A percentile compares a stretch with the other conserved stretches of the same genome.
These are phyloP conservation scores for Fraxinus albicans DNA, from an alignment of 305 asterid species.

Conservation along the genomic window DNA sequence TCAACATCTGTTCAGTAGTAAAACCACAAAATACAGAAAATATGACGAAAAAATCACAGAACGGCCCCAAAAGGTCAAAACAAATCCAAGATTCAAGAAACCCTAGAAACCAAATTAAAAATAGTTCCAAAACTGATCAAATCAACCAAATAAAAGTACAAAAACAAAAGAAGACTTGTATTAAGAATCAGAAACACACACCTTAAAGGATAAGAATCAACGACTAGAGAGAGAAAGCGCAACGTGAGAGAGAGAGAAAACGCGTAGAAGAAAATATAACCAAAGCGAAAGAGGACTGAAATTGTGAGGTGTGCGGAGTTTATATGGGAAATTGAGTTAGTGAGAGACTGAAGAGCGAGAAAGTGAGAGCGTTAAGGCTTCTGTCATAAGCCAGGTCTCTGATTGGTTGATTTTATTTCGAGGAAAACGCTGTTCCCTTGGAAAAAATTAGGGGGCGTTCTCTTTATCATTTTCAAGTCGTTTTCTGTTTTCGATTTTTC, in stretches of 20 bases:
- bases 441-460: too few relatives aligned
- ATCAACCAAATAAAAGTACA: conserved; percentile 15
- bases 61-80: background rate
- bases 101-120: conserved; percentile 30
- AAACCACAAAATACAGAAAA: background rate
- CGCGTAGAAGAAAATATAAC: conserved; percentile 12
- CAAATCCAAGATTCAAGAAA: conserved; percentile 9
- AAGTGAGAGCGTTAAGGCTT: conserved; percentile 6
- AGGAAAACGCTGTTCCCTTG: too few relatives aligned
- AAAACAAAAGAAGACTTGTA: background rate
- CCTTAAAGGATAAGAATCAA: conserved; percentile 36
- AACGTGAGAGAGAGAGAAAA: background rate
- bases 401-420: conserved; percentile 9
- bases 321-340: conserved; percentile 5
- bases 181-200: conserved; percentile 19
- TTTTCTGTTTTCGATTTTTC: too few relatives aligned
- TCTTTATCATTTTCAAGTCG: too few relatives aligned
- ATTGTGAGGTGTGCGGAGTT: background rate
- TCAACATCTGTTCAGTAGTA: background rate
- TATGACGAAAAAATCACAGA: background rate
- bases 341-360: background rate
- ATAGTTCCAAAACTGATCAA: background rate
- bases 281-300: background rate
- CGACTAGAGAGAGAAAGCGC: conserved; percentile 5
- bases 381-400: conserved; percentile 23